Conservation (phyloP, 2,329 filamentous ascomycete genomes). For the Geosmithia morbida region DNA sequence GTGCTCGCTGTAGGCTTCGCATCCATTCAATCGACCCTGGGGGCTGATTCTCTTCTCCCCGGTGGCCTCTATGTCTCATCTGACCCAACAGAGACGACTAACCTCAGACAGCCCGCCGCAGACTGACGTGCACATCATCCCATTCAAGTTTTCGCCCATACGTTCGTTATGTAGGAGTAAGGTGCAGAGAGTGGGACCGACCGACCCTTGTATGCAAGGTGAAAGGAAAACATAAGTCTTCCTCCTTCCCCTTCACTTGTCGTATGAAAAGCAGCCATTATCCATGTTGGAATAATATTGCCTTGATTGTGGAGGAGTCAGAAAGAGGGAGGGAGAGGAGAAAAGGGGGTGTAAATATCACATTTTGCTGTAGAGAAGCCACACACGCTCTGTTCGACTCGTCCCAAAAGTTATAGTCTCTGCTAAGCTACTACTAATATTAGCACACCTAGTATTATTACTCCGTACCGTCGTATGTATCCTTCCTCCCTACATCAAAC, state of each 20-base stretch:
- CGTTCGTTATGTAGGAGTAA: too few species aligned
- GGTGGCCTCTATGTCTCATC: neutral
- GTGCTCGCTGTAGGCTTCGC: too few species aligned
- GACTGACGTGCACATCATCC: neutral
- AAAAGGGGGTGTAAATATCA: neutral
- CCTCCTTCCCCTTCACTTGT: neutral
- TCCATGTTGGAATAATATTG: neutral
- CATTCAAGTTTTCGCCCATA: neutral
- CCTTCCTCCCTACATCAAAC: neutral
- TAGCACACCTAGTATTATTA: neutral
- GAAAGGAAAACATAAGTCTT: neutral
- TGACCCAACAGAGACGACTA: neutral
- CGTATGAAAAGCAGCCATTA: neutral
- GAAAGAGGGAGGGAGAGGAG: neutral
- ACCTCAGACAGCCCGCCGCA: neutral
- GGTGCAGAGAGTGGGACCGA: neutral
- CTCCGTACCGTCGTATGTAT: neutral
- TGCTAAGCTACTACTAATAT: too few species aligned
- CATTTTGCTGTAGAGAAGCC: neutral
- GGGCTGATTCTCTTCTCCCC: neutral
- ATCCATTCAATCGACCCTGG: neutral
- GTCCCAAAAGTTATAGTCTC: too few species aligned
- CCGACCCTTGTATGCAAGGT: neutral
- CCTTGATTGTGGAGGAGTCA: neutral
- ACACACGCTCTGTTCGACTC: neutral